A percentile compares a stretch with the other conserved stretches of the same genome.
Evolutionary conservation across 148 eudicot genomes (phyloP).

Genomic region (Fagopyrum tataricum): DNA sequence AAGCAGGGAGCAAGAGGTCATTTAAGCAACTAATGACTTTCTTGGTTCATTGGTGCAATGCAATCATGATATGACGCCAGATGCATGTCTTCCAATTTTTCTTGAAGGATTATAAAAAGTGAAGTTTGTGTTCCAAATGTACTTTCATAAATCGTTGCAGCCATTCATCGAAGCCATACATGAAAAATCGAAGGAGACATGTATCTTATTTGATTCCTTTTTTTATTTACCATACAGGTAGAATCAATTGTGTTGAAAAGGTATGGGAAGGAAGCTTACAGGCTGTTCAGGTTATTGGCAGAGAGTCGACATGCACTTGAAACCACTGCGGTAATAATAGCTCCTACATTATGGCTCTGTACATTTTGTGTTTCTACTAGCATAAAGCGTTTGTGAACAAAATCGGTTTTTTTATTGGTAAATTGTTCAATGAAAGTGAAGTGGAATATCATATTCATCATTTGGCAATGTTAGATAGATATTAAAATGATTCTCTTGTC

Average conservation of each 20-base stretch:
- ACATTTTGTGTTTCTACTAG: background rate
- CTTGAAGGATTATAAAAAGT: background rate
- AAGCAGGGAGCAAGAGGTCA: background rate
- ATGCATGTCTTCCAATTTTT: background rate
- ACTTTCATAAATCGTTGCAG: background rate
- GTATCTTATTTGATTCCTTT: background rate
- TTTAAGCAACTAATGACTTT: background rate
- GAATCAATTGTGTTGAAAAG: constrained; percentile 76
- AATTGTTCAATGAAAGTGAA: background rate
- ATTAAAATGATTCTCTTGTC: background rate
- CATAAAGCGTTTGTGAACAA: background rate
- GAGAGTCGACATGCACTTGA: constrained; percentile 42
- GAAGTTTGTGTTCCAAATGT: background rate
- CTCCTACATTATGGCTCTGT: background rate
- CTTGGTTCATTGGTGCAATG: background rate
- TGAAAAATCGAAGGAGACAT: background rate
- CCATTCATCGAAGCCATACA: background rate
- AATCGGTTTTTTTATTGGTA: background rate
- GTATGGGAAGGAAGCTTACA: constrained; percentile 68
- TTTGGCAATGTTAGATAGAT: background rate
- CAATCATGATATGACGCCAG: background rate
- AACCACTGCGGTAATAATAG: constrained; percentile 57
- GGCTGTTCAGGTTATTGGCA: constrained; percentile 67
- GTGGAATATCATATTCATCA: background rate
- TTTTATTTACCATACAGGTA: constrained; percentile 35